phyloP scores from a whole-genome alignment of 345 rosid genomes.

The Pseudoturritis turrita region DNA sequence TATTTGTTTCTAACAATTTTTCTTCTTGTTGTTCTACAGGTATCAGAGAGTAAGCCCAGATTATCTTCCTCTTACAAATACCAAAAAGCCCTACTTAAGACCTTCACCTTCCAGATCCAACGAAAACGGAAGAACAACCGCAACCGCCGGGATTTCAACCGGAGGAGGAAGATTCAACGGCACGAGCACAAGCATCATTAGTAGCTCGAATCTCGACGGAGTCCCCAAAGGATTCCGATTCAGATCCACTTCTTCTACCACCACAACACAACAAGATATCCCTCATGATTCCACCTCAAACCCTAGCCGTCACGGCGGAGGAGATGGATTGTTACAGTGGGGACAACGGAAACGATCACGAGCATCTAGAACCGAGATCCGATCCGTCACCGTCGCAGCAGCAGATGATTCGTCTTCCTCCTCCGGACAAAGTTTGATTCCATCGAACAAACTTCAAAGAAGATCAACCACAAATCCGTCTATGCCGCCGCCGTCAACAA shows the following conservation, averaged over 20 bases:
- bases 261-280: conserved; percentile 6
- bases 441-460: conserved; percentile 5
- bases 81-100: conserved; percentile 38
- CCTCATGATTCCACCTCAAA: not conserved
- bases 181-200: conserved; percentile 10
- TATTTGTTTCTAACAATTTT: not conserved
- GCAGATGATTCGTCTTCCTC: conserved; percentile 30
- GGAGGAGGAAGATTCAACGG: not conserved
- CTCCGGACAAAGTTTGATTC: conserved; percentile 13
- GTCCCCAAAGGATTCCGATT: conserved; percentile 28
- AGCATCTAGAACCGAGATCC: conserved; percentile 43
- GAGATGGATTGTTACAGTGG: conserved; percentile 54
- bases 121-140: not conserved
- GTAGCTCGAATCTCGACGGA: conserved; percentile 19
- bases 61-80: conserved; percentile 36
- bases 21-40: conserved; percentile 26
- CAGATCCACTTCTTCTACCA: conserved; percentile 20
- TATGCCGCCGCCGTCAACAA: conserved; percentile 20
- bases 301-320: not conserved
- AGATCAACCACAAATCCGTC: conserved; percentile 4
- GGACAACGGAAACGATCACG: conserved; percentile 60
- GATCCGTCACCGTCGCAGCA: conserved; percentile 33
- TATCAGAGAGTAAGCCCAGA: conserved; percentile 59
- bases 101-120: conserved; percentile 27
- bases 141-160: not conserved